Base-by-base conservation (phyloP, 495 filamentous ascomycete genomes). In the Aspergillus hancockii region DNA sequence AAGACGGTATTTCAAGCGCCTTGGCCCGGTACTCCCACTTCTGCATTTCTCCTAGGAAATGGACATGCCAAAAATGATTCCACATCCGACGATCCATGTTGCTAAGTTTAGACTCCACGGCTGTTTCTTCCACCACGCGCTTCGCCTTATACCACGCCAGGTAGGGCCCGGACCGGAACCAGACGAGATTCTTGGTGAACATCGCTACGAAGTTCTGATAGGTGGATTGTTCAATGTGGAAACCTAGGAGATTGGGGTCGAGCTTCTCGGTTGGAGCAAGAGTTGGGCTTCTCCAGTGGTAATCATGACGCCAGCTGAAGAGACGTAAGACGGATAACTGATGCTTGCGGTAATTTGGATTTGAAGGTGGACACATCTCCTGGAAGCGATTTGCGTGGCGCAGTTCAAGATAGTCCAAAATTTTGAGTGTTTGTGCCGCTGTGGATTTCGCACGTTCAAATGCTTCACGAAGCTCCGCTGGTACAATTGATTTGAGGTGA, bases 11-110 rank as follows among this genome's bases (percentile, higher is more conserved):
- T 16, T 43, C 12, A 36, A 72, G 2, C 3, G 40, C 30, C 0
- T 56, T 10, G 2, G 68, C 16, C 5, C 55, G 61, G 0, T 9
- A 14, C 49, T 73, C 65, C 71, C 71, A 71, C 54, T 67, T 62
- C 1, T 38, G 14, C 70, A 69, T 74, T 41, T 63, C 57, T n/a
- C 1, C 12, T 21, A 61, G 49, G 41, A 70, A 75, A 2, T 23
- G 13, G 0, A 16, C 13, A 4, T 60, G 16, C 64, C 63, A 75
- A 61, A 67, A 75, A 25, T 49, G 12, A 13, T 55, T 52, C 67
- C 65, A 72, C 49, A 67, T 55, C 1, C 32, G 28, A 19, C 60
- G 62, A 5, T 67, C 55, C 50, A 54, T 28, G 12, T 61, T 36
- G 0, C 23, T 28, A 25, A 62, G 21, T 14, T 23, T 30, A 25